These are phyloP conservation scores for Ceratocystis cubensis DNA, from an alignment of 2,329 filamentous ascomycete genomes.

Conservation along the genomic window DNA sequence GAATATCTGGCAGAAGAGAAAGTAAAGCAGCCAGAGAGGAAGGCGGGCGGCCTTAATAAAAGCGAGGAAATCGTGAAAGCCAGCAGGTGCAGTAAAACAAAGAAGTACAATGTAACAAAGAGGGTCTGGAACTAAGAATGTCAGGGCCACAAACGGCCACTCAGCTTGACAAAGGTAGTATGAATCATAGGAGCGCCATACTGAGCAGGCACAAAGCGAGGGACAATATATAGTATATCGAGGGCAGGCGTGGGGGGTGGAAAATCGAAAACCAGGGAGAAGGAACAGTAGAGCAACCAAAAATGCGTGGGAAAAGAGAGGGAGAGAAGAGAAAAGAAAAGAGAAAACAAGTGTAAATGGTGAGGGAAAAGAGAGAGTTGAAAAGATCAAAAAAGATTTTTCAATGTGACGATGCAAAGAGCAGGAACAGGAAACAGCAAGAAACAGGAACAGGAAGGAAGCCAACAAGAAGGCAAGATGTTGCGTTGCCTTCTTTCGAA, in stretches of 20 bases:
- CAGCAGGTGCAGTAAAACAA: background rate
- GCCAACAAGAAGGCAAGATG: background rate
- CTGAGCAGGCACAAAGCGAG: background rate
- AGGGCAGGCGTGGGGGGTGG: background rate
- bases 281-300: background rate
- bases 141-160: slow-evolving; percentile 12
- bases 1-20: background rate
- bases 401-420: background rate
- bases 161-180: background rate
- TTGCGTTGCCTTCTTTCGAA: background rate
- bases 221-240: background rate
- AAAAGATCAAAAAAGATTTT: background rate
- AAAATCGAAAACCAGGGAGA: background rate
- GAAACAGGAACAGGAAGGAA: background rate
- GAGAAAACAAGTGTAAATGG: background rate
- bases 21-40: background rate
- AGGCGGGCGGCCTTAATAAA: background rate
- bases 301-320: background rate
- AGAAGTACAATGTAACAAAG: background rate
- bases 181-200: slow-evolving; percentile 10
- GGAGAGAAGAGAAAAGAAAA: background rate
- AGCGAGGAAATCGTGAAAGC: background rate
- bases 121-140: background rate
- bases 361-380: background rate
- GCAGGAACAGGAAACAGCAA: background rate